phyloP scores from a whole-genome alignment of 257 asterid genomes.

The Plantago major region DNA sequence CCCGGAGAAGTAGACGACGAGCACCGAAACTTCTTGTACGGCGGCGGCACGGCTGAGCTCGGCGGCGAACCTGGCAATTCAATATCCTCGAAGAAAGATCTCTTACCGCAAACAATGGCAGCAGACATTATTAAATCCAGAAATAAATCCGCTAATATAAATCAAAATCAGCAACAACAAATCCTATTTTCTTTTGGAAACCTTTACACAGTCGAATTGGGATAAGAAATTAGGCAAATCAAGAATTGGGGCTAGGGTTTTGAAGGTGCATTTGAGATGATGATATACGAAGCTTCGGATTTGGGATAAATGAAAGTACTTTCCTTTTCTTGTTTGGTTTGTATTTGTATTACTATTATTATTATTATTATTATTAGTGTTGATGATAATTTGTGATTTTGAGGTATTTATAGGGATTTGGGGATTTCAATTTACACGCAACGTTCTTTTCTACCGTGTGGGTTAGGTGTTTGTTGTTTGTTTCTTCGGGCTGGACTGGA shows the following conservation, averaged over 20 bases:
- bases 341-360: not conserved
- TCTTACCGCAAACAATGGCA: slow-evolving; percentile 73
- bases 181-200: too few relatives aligned
- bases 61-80: slow-evolving; percentile 39
- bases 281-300: slow-evolving; percentile 37
- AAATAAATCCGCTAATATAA: too few relatives aligned
- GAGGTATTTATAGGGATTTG: too few relatives aligned
- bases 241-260: slow-evolving; percentile 25
- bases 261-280: slow-evolving; percentile 14
- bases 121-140: slow-evolving; percentile 60
- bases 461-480: too few relatives aligned
- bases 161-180: too few relatives aligned
- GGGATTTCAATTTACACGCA: too few relatives aligned
- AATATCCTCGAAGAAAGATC: slow-evolving; percentile 73
- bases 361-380: too few relatives aligned
- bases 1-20: slow-evolving; percentile 49
- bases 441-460: too few relatives aligned
- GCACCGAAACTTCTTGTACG: slow-evolving; percentile 54
- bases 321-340: slow-evolving; percentile 7
- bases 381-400: too few relatives aligned
- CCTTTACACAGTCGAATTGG: too few relatives aligned
- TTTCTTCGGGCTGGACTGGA: too few relatives aligned
- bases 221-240: not conserved
- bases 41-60: slow-evolving; percentile 45
- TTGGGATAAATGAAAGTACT: slow-evolving; percentile 8